Percentiles rank a stretch among this genome's conserved stretches.
Evolutionary conservation across 1,284 basidiomycete species (phyloP).

Genomic region (Austroboletus niveus): DNA sequence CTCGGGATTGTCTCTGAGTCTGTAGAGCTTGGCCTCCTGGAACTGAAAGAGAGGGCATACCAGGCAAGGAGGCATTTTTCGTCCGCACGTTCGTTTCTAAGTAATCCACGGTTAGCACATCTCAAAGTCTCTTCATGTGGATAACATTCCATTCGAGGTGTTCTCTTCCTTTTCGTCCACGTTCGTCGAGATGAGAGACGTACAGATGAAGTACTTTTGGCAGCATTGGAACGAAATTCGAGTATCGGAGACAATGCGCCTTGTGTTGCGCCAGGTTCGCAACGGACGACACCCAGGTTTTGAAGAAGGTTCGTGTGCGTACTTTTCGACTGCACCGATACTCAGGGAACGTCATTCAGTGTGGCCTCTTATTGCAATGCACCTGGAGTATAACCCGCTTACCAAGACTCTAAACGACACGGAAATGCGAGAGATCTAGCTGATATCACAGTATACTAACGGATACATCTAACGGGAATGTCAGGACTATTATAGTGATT

Average conservation of each 20-base stretch:
- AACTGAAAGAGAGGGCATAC: slow-evolving; percentile 69
- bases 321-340: neutral
- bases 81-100: neutral
- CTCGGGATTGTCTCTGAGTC: neutral
- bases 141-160: slow-evolving; percentile 84
- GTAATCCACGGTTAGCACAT: slow-evolving; percentile 56
- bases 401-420: slow-evolving; percentile 15
- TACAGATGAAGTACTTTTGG: slow-evolving; percentile 76
- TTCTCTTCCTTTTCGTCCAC: slow-evolving; percentile 83
- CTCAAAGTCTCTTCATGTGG: slow-evolving; percentile 66
- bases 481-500: slow-evolving; percentile 4
- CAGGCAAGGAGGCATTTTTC: slow-evolving; percentile 39
- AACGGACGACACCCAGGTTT: slow-evolving; percentile 81
- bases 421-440: slow-evolving; percentile 22
- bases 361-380: slow-evolving; percentile 65
- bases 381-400: slow-evolving; percentile 58
- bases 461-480: slow-evolving; percentile 4
- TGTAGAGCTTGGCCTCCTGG: slow-evolving; percentile 65
- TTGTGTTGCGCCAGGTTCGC: slow-evolving; percentile 81
- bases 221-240: slow-evolving; percentile 83
- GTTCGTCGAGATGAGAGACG: slow-evolving; percentile 83
- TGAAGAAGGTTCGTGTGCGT: slow-evolving; percentile 58
- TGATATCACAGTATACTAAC: neutral
- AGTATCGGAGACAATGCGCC: slow-evolving; percentile 74
- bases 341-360: slow-evolving; percentile 39